These are phyloP conservation scores for Artomyces pyxidatus DNA, from an alignment of 768 basidiomycete species.

Conservation along the genomic window DNA sequence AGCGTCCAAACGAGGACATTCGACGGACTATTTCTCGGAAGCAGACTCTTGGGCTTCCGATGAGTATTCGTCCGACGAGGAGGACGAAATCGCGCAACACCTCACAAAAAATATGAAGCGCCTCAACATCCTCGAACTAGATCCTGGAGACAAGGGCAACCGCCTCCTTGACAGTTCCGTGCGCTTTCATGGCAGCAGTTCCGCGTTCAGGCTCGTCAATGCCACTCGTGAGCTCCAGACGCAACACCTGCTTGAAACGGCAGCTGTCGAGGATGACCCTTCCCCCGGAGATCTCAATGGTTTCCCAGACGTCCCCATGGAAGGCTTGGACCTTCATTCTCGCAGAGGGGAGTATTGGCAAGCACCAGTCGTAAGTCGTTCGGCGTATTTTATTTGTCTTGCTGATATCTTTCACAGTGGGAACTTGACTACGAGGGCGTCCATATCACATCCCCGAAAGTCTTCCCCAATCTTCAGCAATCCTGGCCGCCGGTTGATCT, in stretches of 20 bases:
- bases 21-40: too few species aligned
- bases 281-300: not conserved
- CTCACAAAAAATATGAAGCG: slow-evolving; percentile 8
- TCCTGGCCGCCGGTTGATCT: slow-evolving; percentile 61
- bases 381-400: not conserved
- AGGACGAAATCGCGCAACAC: not conserved
- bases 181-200: slow-evolving; percentile 15
- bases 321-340: not conserved
- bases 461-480: slow-evolving; percentile 27
- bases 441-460: slow-evolving; percentile 22
- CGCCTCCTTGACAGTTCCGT: slow-evolving; percentile 7
- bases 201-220: slow-evolving; percentile 4
- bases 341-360: slow-evolving; percentile 13
- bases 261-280: not conserved
- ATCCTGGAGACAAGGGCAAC: slow-evolving; percentile 8
- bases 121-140: slow-evolving; percentile 8
- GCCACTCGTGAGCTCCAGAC: slow-evolving; percentile 3
- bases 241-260: slow-evolving; percentile 4
- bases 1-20: too few species aligned
- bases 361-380: slow-evolving; percentile 13
- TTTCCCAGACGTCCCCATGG: not conserved
- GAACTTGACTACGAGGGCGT: slow-evolving; percentile 47
- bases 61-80: not conserved
- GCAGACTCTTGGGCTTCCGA: not conserved
- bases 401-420: slow-evolving; percentile 35